Conservation (phyloP, 2,329 filamentous ascomycete species). For the Cytospora mali region DNA sequence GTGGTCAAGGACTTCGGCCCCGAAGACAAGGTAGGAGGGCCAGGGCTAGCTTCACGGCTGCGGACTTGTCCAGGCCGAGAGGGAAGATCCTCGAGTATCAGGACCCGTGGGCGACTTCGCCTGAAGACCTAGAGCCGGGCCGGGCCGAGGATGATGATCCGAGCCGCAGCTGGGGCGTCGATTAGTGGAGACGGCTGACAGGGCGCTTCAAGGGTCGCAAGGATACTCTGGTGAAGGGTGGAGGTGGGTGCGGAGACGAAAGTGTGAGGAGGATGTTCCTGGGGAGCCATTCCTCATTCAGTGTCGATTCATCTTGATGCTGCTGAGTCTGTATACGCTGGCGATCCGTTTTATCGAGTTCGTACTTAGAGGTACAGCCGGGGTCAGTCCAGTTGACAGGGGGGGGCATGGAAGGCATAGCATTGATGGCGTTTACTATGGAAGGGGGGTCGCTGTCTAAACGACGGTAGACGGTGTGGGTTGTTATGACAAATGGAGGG, state of each 20-base stretch:
- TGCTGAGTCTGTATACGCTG: conserved; percentile 11
- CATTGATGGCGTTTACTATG: neutral
- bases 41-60: conserved; percentile 25
- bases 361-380: neutral
- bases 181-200: conserved; percentile 31
- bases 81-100: conserved; percentile 22
- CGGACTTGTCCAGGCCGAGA: conserved; percentile 26
- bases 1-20: conserved; percentile 25
- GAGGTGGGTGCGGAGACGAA: neutral
- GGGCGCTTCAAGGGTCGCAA: neutral
- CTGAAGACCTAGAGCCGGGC: conserved; percentile 24
- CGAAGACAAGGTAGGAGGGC: conserved; percentile 20
- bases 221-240: neutral
- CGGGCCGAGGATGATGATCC: conserved; percentile 31
- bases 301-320: conserved; percentile 10
- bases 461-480: neutral
- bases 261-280: neutral
- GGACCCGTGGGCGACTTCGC: conserved; percentile 29
- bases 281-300: neutral
- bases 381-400: neutral
- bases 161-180: conserved; percentile 39
- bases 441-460: neutral
- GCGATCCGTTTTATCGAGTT: neutral
- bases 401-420: neutral
- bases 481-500: neutral